Base-by-base conservation (phyloP, 2,329 filamentous ascomycete genomes). In the Fusarium sulawesiense region DNA sequence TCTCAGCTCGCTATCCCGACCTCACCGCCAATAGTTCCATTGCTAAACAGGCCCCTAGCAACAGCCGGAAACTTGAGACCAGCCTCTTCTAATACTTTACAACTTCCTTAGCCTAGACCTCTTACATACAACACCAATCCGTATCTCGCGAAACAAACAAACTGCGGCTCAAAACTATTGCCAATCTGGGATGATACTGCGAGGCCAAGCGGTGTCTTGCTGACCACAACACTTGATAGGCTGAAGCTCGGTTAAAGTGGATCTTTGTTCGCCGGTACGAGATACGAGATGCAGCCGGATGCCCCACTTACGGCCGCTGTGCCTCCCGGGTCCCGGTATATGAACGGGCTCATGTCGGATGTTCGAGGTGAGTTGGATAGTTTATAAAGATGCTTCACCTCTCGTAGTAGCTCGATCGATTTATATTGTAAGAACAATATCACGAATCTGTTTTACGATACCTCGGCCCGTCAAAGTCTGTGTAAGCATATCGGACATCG, bases 151-250 rank as follows among this genome's bases (percentile, higher is more conserved):
- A 49, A 42, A 7, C 13, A 41, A 48, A 55, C 20, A 60, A 46
- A n/a, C 37, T 54, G 5, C 25, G 16, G 25, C 44, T 64, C 50
- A 57, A 50, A 3, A 2, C 23, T 37, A 30, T 21, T 56, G 23
- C 53, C 70, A 21, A 29, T 64, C 60, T 21, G 32, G 65, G 69
- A 67, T 72, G 21, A 72, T 72, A 29, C n/a, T 11, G 69, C 69
- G 69, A 72, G 50, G 47, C 25, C 46, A 59, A 61, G 49, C n/a
- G 10, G 11, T 27, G 9, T 23, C n/a, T 47, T 25, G 9, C 13
- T 61, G 16, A 21, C 4, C 7, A 13, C 13, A 51, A 9, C 21
- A n/a, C 7, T 13, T 60, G 42, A 71, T 71, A 60, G 68, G 68
- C 3, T 14, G 4, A 12, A 7, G 21, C 11, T 48, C 30, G 14